phyloP scores from a whole-genome alignment of 495 filamentous ascomycete genomes.

The Aspergillus mulundensis region DNA sequence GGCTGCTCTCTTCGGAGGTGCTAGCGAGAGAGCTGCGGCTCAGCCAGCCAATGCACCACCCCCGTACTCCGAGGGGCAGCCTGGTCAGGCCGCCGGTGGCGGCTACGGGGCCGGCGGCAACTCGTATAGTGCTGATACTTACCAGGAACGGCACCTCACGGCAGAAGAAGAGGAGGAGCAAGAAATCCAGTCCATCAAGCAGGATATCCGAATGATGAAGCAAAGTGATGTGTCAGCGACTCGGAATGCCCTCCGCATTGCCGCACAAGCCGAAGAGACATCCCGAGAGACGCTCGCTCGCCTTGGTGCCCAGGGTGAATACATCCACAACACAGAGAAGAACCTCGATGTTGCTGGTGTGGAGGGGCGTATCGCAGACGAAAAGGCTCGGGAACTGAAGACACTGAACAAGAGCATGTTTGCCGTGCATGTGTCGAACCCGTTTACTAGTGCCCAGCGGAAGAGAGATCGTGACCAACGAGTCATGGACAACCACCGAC shows the following conservation, averaged over 20 bases:
- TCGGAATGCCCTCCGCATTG: slow-evolving; percentile 62
- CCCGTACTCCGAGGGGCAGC: slow-evolving; percentile 42
- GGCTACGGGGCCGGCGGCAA: slow-evolving; percentile 47
- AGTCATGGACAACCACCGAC: slow-evolving; percentile 57
- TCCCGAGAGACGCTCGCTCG: slow-evolving; percentile 63
- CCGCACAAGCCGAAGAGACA: slow-evolving; percentile 67
- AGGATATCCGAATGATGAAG: slow-evolving; percentile 72
- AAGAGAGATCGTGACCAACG: slow-evolving; percentile 56
- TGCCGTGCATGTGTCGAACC: slow-evolving; percentile 68
- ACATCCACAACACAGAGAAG: slow-evolving; percentile 72
- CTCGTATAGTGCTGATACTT: slow-evolving; percentile 55
- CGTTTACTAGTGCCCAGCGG: slow-evolving; percentile 59
- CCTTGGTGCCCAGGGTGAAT: slow-evolving; percentile 70
- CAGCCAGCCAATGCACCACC: slow-evolving; percentile 34
- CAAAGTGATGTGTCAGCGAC: slow-evolving; percentile 69
- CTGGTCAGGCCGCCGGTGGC: slow-evolving; percentile 31
- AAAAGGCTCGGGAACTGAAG: slow-evolving; percentile 72
- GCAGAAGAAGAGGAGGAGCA: slow-evolving; percentile 70
- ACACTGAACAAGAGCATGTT: slow-evolving; percentile 80
- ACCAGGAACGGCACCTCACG: slow-evolving; percentile 65
- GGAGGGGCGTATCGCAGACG: slow-evolving; percentile 68
- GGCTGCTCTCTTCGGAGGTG: slow-evolving; percentile 63
- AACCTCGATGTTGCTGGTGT: slow-evolving; percentile 66
- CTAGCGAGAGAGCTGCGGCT: slow-evolving; percentile 50
- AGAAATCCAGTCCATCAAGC: slow-evolving; percentile 63